These are phyloP conservation scores for Starmerella powellii DNA, from an alignment of 805 yeast species.

Conservation along the genomic window DNA sequence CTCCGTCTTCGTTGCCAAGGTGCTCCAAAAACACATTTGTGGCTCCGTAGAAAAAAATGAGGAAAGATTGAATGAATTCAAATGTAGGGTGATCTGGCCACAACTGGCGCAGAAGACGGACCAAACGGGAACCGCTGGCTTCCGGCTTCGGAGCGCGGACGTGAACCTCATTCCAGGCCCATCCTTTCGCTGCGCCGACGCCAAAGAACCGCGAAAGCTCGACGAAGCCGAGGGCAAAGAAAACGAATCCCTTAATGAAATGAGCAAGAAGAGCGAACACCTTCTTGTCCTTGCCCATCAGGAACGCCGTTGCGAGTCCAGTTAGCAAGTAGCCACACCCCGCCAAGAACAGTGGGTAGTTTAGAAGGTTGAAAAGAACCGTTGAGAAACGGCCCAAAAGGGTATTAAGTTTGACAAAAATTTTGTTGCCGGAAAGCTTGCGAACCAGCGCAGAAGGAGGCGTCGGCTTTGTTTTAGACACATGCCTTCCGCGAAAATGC, in stretches of 20 bases:
- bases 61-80: constrained; percentile 71
- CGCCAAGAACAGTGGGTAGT: constrained; percentile 53
- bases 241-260: constrained; percentile 91
- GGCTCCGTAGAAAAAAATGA: constrained; percentile 77
- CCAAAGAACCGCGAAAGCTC: constrained; percentile 86
- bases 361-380: constrained; percentile 39
- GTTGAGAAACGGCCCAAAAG: constrained; percentile 27
- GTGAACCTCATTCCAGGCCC: constrained; percentile 67
- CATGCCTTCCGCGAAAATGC: not conserved
- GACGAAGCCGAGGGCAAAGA: constrained; percentile 59
- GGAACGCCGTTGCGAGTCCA: constrained; percentile 52
- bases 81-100: constrained; percentile 47
- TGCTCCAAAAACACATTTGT: constrained; percentile 89
- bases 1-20: constrained; percentile 63
- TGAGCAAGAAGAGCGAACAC: constrained; percentile 85
- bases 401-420: constrained; percentile 22
- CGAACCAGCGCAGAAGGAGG: constrained; percentile 10
- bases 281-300: constrained; percentile 52
- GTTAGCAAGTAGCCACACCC: constrained; percentile 45
- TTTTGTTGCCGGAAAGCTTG: constrained; percentile 14
- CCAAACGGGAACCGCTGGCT: not conserved
- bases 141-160: not conserved
- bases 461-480: not conserved
- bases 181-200: constrained; percentile 57
- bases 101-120: constrained; percentile 1